Evolutionary conservation across 139 green algal genomes (phyloP), one percentile per base, ranked within the genome.

Genomic region (Microglena sp.): DNA sequence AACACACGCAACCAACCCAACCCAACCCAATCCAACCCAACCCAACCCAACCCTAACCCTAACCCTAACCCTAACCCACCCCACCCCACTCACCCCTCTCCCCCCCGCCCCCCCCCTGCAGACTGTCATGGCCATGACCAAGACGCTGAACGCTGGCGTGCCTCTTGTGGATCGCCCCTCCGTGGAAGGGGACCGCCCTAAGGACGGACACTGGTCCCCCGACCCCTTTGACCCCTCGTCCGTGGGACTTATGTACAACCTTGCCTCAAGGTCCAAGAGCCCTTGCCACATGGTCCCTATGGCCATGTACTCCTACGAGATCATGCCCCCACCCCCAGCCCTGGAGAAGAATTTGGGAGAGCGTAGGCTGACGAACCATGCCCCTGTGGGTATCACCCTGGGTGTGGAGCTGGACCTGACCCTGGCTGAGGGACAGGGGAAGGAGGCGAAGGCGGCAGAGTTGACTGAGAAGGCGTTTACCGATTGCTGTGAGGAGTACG

Each of bases 301-400:
- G 72, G 83, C 94, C 63, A 97, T 99, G 90, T 87, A 81, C 63
- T 85, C 66, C 11, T 89, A 82, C 56, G 80, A 82, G 40, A 81
- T 99, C 60, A 99, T 99, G 94, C 94, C 94, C 0, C 93, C 93
- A 5, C 92, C 92, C 6, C 74, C 75, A n/a, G 69, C 61, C 2
- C 56, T 89, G n/a, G 43, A 60, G 8, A 88, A 90, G 64, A 64
- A 45, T n/a, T 74, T 96, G 21, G 89, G 87, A 6, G 90, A 96
- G 79, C 64, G 82, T 18, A 78, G 91, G 8, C 29, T 93, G 2
- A 91, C 88, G 5, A 80, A 83, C 58, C 90, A 76, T 55, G 77
- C 72, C 4, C 76, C 73, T 1, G 84, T 94, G 33, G 89, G 89
- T 46, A 91, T 96, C 67, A 85, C 77, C 1, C 27, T 90, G 5